Evolutionary conservation across 2,329 filamentous ascomycete genomes (phyloP), one percentile per base, ranked within the genome.

Genomic region (Ophiostoma montium): DNA sequence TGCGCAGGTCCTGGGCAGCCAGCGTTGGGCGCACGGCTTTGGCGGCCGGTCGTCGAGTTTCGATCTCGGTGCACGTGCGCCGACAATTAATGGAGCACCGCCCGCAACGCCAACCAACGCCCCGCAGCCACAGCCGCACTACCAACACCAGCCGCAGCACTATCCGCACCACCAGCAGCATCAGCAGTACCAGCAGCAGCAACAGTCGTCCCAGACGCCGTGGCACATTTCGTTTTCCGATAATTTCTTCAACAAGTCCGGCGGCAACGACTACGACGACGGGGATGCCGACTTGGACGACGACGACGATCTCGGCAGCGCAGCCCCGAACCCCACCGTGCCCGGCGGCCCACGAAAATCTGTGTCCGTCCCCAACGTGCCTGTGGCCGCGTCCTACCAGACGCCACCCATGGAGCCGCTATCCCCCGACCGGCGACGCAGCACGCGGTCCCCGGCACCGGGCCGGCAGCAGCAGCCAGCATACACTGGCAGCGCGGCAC

Each of bases 321-420:
- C 87, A 47, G 89, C 88, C 23, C 89, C 90, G 13, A 90, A 83
- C 35, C 90, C 90, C 5, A 89, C 80, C 27, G 74, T 95, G 33
- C 87, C 86, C 32, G 82, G 75, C 45, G 89, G 89, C 5, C 86
- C 89, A 50, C 78, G 87, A 23, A 61, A 62, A 47, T 60, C 66
- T 38, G 59, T 59, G 33, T 59, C 61, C 53, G 61, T 58, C 12
- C 64, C 62, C 21, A 63, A 62, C n/a, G 57, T 63, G 57, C 59
- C 63, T 6, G 56, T 61, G 59, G 55, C 65, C 62, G 57, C 61
- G 61, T 44, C 68, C 63, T 55, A 54, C 43, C 65, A 65, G 15
- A 65, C 64, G 13, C 64, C 68, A 12, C 66, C 70, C 12, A 59
- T 63, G 12, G 63, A 68, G 30, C 62, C 65, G 13, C 58, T 53